Conservation (phyloP, 768 basidiomycete genomes). For the Lactarius akahatsu region DNA sequence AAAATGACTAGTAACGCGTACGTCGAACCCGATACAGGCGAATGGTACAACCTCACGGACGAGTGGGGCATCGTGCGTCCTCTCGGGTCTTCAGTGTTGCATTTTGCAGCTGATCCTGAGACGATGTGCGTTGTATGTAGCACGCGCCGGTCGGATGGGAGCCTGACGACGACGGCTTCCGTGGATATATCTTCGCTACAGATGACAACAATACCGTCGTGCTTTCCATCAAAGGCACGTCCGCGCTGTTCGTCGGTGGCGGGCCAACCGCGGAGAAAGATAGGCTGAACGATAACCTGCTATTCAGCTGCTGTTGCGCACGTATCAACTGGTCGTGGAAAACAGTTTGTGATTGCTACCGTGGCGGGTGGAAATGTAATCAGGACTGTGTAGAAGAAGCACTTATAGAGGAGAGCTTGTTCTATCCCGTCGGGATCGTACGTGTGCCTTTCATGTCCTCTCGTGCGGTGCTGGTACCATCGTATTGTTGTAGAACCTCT, state of each 20-base stretch:
- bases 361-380: conserved; percentile 73
- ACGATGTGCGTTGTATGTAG: conserved; percentile 36
- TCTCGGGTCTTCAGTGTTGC: not conserved
- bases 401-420: conserved; percentile 77
- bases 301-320: conserved; percentile 96
- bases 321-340: conserved; percentile 91
- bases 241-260: conserved; percentile 67
- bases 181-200: conserved; percentile 90
- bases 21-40: conserved; percentile 52
- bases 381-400: conserved; percentile 77
- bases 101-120: not conserved
- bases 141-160: conserved; percentile 86
- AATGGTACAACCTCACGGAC: conserved; percentile 76
- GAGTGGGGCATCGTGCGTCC: conserved; percentile 57
- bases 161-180: conserved; percentile 80
- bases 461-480: not conserved
- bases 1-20: conserved; percentile 98
- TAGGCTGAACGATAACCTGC: conserved; percentile 89
- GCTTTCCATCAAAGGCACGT: conserved; percentile 92
- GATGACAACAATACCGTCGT: conserved; percentile 85
- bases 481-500: conserved; percentile 63
- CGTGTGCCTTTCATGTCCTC: conserved; percentile 30
- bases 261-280: conserved; percentile 87
- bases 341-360: conserved; percentile 86
- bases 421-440: conserved; percentile 84